These are phyloP conservation scores for Ocimum tenuiflorum DNA, from an alignment of 257 asterid species.

Conservation along the genomic window DNA sequence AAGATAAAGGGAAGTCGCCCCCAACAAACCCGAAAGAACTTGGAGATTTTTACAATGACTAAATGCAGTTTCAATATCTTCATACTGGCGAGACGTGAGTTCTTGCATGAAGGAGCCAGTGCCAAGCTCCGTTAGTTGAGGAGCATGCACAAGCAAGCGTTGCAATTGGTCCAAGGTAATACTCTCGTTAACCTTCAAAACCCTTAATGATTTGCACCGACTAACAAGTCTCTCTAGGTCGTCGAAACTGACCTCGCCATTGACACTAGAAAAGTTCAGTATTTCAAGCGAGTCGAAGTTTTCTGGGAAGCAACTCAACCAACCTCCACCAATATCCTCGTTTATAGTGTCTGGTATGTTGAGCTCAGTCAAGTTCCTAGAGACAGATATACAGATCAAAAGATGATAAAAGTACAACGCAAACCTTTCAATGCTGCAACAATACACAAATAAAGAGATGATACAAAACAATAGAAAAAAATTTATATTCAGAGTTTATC, in stretches of 20 bases:
- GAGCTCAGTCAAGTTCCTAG: constrained; percentile 84
- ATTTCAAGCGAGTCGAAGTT: constrained; percentile 60
- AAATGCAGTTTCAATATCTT: constrained; percentile 46
- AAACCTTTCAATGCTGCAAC: neutral
- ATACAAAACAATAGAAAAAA: neutral
- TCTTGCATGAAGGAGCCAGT: constrained; percentile 68
- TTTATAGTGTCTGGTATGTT: constrained; percentile 65
- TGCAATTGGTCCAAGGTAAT: constrained; percentile 51
- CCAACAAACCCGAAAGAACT: constrained; percentile 69
- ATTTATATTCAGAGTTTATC: neutral
- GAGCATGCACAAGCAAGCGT: constrained; percentile 48
- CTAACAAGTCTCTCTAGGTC: constrained; percentile 77
- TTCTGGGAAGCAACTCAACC: constrained; percentile 80
- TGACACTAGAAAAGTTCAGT: constrained; percentile 61
- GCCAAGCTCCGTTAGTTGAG: constrained; percentile 62
- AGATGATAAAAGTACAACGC: neutral
- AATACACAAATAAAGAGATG: neutral
- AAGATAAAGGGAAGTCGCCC: constrained; percentile 37
- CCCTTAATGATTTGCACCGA: constrained; percentile 60
- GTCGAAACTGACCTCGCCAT: constrained; percentile 55
- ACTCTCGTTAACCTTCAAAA: constrained; percentile 63
- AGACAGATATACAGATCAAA: constrained; percentile 15
- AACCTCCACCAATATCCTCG: constrained; percentile 50
- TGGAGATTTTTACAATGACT: constrained; percentile 45
- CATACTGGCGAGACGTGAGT: constrained; percentile 42